Evolutionary conservation across 129 eudicot genomes (phyloP), one percentile per base, ranked within the genome.

Genomic region (Flaveria ramosissima): DNA sequence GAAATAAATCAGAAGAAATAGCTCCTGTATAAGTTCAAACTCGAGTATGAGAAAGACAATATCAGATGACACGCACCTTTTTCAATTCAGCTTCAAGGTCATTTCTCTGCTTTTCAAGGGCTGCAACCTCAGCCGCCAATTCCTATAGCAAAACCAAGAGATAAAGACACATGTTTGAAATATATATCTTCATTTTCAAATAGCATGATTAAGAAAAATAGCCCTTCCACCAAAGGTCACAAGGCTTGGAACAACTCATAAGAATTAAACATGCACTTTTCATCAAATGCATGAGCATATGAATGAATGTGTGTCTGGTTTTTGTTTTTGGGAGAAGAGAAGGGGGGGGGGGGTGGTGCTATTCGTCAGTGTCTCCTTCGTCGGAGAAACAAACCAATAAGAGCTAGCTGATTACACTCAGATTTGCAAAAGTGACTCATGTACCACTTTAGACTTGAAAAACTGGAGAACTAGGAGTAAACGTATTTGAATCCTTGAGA

Each of bases 1-100:
- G 21, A 46, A n/a, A 48, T 3, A 43, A 9, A 24, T 30, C 23
- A 42, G 77, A 43, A 23, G 7, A 41, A 17, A 36, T 13, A 20
- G 32, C 55, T 19, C 36, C 43, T 20, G 16, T 43, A n/a, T n/a
- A 82, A 61, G 77, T 70, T 23, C 26, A 24, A 23, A 46, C 20
- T 48, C 62, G 62, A 57, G 19, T 24, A 19, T 42, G 9, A 21
- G 26, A 55, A 27, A 39, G 19, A 19, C 41, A 69, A 70, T 46
- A 46, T 15, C 30, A 60, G 47, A 78, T n/a, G 48, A 45, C 27
- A 26, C 77, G 64, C 26, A 94, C 98, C 97, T 89, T 87, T 82
- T 89, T 89, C 74, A 94, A 69, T 83, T 83, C 85, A 83, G 97
- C 96, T 87, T 94, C 98, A 72, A 94, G 91, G 19, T 89, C 93